Conservation (phyloP, 73 alveolate species). For the Symbiodinium pilosum region DNA sequence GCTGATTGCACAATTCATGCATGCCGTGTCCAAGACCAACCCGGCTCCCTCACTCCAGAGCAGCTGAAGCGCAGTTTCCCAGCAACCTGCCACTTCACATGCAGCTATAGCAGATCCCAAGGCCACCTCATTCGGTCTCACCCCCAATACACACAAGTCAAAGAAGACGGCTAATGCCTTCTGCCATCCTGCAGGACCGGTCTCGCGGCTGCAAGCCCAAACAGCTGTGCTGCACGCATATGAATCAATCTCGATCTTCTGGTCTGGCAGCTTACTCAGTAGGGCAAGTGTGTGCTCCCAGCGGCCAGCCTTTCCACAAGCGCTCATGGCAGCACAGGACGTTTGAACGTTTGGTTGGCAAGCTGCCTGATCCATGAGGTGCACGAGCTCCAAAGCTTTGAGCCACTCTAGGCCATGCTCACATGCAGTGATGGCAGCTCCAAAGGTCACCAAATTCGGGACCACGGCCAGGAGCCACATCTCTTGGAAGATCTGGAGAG, state of each 20-base stretch:
- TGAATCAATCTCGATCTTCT: constrained; percentile 21
- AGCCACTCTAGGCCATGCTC: not conserved
- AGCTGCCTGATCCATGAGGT: not conserved
- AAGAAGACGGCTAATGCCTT: not conserved
- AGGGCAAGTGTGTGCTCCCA: not conserved
- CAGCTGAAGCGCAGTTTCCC: constrained; percentile 52
- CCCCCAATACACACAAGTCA: not conserved
- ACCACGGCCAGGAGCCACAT: not conserved
- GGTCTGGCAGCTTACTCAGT: not conserved
- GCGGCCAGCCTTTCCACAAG: constrained; percentile 17
- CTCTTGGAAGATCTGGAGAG: not conserved
- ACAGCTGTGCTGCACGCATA: constrained; percentile 20
- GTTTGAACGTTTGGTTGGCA: not conserved
- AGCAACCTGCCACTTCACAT: constrained; percentile 50
- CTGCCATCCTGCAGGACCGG: not conserved
- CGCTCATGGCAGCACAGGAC: not conserved
- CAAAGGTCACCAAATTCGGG: not conserved
- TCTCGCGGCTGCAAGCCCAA: not conserved
- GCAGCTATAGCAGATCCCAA: constrained; percentile 52
- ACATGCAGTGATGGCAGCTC: not conserved
- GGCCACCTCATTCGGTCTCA: constrained; percentile 5
- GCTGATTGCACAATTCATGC: constrained; percentile 52
- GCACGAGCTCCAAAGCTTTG: not conserved
- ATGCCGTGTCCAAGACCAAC: not conserved
- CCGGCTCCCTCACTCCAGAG: not conserved